Conservation (phyloP, 108 stramenopile species). For the Stephanodiscus triporus region DNA sequence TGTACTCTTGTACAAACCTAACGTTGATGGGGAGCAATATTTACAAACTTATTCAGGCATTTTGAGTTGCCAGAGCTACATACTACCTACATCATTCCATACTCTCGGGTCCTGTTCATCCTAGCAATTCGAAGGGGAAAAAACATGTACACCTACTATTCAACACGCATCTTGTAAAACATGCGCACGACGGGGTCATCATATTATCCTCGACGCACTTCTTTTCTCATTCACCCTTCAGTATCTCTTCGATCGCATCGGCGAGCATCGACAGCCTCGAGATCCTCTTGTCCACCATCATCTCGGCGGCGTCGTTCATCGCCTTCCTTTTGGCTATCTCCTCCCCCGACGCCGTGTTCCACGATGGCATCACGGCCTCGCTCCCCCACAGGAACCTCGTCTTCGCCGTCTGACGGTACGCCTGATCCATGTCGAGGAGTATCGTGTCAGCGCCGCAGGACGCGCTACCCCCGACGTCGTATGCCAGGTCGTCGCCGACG, state of each 20-base stretch:
- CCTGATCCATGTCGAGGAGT: constrained; percentile 71
- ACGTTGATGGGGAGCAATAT: too few species aligned
- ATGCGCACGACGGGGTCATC: too few species aligned
- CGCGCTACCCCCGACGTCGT: constrained; percentile 83
- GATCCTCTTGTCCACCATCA: constrained; percentile 65
- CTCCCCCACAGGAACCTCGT: constrained; percentile 59
- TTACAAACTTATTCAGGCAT: too few species aligned
- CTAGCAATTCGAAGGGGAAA: too few species aligned
- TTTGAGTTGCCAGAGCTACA: too few species aligned
- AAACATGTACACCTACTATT: too few species aligned
- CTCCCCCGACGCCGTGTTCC: constrained; percentile 72
- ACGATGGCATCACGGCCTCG: constrained; percentile 59
- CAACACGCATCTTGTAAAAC: too few species aligned
- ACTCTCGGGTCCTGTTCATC: too few species aligned
- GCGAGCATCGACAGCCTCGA: constrained; percentile 67
- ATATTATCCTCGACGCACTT: too few species aligned
- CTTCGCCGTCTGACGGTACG: constrained; percentile 84
- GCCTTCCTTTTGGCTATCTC: constrained; percentile 71
- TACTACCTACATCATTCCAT: too few species aligned
- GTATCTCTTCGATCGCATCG: constrained; percentile 76
- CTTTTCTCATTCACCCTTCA: constrained; percentile 27
- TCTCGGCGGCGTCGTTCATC: constrained; percentile 84
- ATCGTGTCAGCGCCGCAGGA: constrained; percentile 89
- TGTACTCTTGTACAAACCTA: too few species aligned
- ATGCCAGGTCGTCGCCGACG: constrained; percentile 88